Conservation (phyloP, 805 yeast species). For the Pichia californica region DNA sequence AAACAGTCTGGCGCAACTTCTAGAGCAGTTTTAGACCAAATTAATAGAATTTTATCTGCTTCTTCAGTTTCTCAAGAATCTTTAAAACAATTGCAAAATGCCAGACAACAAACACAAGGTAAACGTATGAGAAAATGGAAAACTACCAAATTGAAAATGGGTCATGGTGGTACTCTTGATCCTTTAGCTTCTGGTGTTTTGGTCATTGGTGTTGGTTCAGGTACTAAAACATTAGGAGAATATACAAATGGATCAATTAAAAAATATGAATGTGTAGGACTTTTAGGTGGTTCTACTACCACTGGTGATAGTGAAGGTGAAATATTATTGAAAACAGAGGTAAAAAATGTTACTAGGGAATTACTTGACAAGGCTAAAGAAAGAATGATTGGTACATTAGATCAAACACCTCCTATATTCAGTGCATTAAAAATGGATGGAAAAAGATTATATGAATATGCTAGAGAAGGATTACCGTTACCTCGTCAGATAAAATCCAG, state of each 20-base stretch:
- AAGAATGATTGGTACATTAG: conserved; percentile 72
- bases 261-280: conserved; percentile 74
- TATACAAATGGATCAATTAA: conserved; percentile 73
- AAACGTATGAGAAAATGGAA: conserved; percentile 49
- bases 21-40: conserved; percentile 57
- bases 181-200: conserved; percentile 93
- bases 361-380: conserved; percentile 42
- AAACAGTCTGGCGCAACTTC: conserved; percentile 87
- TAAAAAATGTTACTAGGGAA: conserved; percentile 50
- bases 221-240: conserved; percentile 74
- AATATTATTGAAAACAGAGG: conserved; percentile 51
- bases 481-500: conserved; percentile 81
- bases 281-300: conserved; percentile 86
- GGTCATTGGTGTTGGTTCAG: conserved; percentile 86
- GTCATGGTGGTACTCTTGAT: conserved; percentile 97
- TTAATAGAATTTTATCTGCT: conserved; percentile 57
- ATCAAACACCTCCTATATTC: conserved; percentile 91
- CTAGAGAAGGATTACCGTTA: conserved; percentile 77
- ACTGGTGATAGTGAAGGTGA: conserved; percentile 94
- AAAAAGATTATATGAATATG: conserved; percentile 88
- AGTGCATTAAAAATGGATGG: conserved; percentile 95
- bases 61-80: conserved; percentile 53
- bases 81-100: conserved; percentile 42
- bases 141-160: conserved; percentile 51
- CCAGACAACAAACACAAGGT: conserved; percentile 37